Conservation (phyloP, 2,329 filamentous ascomycete species). For the Pyricularia grisea region DNA sequence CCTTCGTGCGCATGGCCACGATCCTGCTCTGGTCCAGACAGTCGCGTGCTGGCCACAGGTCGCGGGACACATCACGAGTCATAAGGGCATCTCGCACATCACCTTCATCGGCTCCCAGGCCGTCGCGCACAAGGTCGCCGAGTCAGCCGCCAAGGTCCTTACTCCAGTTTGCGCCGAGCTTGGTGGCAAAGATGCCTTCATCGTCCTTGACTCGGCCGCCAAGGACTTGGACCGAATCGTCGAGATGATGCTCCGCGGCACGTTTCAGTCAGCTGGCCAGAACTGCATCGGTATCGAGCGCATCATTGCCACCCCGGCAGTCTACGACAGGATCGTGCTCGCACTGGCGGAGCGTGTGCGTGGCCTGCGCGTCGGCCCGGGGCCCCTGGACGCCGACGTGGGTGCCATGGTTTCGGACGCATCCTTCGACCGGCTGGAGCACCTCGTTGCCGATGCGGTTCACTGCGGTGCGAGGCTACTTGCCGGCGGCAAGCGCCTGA, state of each 20-base stretch:
- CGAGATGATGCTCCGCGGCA: slow-evolving; percentile 80
- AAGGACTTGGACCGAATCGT: slow-evolving; percentile 60
- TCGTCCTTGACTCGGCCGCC: slow-evolving; percentile 71
- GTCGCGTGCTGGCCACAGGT: slow-evolving; percentile 81
- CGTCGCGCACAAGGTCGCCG: slow-evolving; percentile 81
- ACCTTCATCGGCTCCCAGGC: slow-evolving; percentile 91
- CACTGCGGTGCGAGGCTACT: slow-evolving; percentile 70
- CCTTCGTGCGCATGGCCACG: slow-evolving; percentile 72
- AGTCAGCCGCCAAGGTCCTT: slow-evolving; percentile 75
- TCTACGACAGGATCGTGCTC: slow-evolving; percentile 64
- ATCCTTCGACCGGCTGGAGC: slow-evolving; percentile 67
- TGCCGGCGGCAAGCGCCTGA: slow-evolving; percentile 63
- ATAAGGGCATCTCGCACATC: slow-evolving; percentile 75
- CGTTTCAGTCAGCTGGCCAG: slow-evolving; percentile 91
- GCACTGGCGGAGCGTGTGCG: slow-evolving; percentile 66
- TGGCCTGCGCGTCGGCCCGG: slow-evolving; percentile 64
- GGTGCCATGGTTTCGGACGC: slow-evolving; percentile 82
- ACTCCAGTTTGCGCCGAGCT: slow-evolving; percentile 86
- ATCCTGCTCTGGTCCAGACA: slow-evolving; percentile 72
- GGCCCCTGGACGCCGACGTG: slow-evolving; percentile 50
- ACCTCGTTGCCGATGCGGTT: slow-evolving; percentile 69
- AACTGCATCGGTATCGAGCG: slow-evolving; percentile 98
- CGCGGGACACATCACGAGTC: slow-evolving; percentile 74
- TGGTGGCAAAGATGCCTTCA: slow-evolving; percentile 88
- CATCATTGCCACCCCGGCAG: slow-evolving; percentile 68